These are phyloP conservation scores for Triticum dicoccoides DNA, from an alignment of 176 grass and related monocot species.

Conservation along the genomic window DNA sequence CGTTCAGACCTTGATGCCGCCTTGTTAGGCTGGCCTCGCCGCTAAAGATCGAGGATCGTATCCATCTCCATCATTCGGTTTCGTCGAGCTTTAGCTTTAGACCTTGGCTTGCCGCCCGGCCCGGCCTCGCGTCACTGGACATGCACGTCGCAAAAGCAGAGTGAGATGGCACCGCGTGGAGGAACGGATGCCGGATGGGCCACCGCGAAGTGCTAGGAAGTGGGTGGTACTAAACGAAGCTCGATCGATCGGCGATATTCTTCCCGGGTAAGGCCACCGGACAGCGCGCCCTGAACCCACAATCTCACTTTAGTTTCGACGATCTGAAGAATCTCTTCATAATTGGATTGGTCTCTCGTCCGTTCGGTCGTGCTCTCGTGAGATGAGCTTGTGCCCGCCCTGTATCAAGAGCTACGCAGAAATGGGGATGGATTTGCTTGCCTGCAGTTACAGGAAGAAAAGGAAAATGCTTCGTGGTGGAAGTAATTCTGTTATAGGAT, in stretches of 20 bases:
- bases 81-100: conserved; percentile 34
- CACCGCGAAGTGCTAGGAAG: neutral
- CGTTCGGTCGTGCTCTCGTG: too few relatives aligned
- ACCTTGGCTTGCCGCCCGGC: neutral
- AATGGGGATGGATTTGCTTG: too few relatives aligned
- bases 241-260: conserved; percentile 3
- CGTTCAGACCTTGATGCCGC: neutral
- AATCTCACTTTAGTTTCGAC: neutral
- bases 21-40: neutral
- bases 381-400: too few relatives aligned
- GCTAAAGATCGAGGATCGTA: conserved; percentile 18
- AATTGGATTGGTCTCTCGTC: too few relatives aligned
- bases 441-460: too few relatives aligned
- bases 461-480: neutral
- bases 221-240: neutral
- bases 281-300: neutral
- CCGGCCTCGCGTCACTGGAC: neutral
- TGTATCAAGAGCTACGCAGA: too few relatives aligned
- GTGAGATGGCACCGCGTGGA: conserved; percentile 23
- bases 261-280: neutral
- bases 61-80: conserved; percentile 1
- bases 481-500: neutral
- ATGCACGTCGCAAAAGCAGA: conserved; percentile 41
- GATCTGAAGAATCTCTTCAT: neutral
- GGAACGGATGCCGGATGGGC: conserved; percentile 2